A percentile compares a stretch with the other conserved stretches of the same genome.
Conservation (phyloP, 148 eudicot genomes). For the Diospyros lotus region DNA sequence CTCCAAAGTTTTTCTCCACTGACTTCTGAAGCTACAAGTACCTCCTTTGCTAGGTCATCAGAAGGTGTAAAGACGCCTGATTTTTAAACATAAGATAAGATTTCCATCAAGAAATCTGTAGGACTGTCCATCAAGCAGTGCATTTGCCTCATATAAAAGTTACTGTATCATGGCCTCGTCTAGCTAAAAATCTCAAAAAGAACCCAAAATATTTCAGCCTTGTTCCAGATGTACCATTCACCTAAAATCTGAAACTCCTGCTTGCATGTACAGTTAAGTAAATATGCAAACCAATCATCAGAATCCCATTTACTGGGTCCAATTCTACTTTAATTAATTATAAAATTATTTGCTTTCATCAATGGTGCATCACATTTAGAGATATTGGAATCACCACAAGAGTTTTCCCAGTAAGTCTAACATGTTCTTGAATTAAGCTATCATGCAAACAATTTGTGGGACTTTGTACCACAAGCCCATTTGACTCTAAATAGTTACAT, state of each 20-base stretch:
- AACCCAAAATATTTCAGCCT: background rate
- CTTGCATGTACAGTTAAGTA: background rate
- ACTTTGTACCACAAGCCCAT: background rate
- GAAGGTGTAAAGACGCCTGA: conserved; percentile 82
- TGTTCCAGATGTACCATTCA: background rate
- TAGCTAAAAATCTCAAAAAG: background rate
- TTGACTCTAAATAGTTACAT: background rate
- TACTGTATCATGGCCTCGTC: background rate
- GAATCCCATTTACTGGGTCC: background rate
- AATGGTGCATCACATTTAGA: too few species aligned
- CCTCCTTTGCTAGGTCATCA: conserved; percentile 86
- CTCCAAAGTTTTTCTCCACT: conserved; percentile 95
- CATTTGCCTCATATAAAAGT: background rate
- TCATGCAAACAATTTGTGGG: too few species aligned
- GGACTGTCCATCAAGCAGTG: background rate
- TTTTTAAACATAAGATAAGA: background rate
- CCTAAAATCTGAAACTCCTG: background rate
- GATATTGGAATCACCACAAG: too few species aligned
- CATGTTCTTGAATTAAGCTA: too few species aligned
- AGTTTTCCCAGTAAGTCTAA: too few species aligned
- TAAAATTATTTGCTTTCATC: too few species aligned
- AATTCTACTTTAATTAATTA: background rate
- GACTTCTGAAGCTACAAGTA: conserved; percentile 65
- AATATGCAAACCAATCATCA: background rate
- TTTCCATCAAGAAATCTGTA: background rate